phyloP scores from a whole-genome alignment of 495 filamentous ascomycete genomes.

The Aspergillus carlsbadensis region DNA sequence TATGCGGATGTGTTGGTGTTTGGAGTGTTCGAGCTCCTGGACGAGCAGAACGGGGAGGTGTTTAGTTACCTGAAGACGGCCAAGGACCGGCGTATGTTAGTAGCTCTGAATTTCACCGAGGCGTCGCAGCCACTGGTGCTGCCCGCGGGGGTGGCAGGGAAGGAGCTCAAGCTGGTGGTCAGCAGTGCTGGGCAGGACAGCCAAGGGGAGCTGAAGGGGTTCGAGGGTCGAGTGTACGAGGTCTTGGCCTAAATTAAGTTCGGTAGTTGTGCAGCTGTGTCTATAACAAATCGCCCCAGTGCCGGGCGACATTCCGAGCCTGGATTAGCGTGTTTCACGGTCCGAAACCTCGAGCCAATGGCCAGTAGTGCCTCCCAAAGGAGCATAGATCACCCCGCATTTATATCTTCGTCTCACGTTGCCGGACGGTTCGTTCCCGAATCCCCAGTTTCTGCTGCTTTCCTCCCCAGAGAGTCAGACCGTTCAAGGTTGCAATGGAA shows the following conservation, averaged over 20 bases:
- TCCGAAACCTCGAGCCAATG: no score
- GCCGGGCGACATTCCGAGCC: background rate
- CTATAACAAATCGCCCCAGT: background rate
- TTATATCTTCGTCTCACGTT: no score
- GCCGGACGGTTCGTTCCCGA: no score
- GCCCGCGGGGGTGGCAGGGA: conserved; percentile 25
- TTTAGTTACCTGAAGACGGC: conserved; percentile 47
- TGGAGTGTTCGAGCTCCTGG: conserved; percentile 53
- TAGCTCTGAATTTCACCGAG: conserved; percentile 52
- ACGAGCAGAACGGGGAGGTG: conserved; percentile 39
- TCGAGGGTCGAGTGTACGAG: background rate
- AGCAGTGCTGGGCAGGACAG: background rate
- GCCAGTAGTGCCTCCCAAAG: no score
- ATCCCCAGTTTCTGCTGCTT: no score
- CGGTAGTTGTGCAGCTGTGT: background rate
- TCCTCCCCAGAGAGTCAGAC: no score
- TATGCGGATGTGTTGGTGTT: conserved; percentile 59
- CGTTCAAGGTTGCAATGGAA: no score
- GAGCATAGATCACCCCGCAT: no score
- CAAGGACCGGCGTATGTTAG: conserved; percentile 42
- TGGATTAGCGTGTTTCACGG: background rate
- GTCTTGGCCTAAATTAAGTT: background rate
- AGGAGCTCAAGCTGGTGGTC: conserved; percentile 32
- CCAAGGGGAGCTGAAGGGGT: background rate
- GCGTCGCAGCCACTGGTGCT: conserved; percentile 27